Evolutionary conservation across 352 stramenopile genomes (phyloP), one percentile per base, ranked within the genome.

Genomic region (Pythium scleroteichum): DNA sequence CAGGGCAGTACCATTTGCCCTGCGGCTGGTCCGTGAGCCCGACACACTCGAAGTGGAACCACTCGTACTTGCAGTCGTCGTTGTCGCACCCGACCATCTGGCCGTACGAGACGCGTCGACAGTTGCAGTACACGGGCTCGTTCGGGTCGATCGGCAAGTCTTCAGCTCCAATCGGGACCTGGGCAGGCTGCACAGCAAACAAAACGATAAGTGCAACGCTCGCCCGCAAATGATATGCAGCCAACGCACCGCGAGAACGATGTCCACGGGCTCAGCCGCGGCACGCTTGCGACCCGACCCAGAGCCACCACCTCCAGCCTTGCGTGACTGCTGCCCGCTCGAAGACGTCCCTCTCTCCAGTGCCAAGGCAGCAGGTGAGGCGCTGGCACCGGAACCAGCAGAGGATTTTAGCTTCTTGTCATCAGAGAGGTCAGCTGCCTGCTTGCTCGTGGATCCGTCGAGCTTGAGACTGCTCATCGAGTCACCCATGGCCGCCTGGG

Each of bases 1-100:
- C 82, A 19, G 78, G 75, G 62, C 85, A 95, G 68, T 92, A 95
- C 85, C 85, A 95, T 35, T 83, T 89, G 60, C 83, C 85, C 2
- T 78, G 70, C 19, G 85, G 85, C 62, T 95, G 85, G 42, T 95
- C 83, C 33, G 79, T 89, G 51, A 97, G 78, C 9, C 86, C 85
- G 16, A 97, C 88, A 62, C 88, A 97, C 61, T 88, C 75, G 56
- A 96, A 96, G 69, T 97, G 88, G 68, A 96, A 97, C 88, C 88
- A 97, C 67, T 96, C 88, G 73, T 94, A 96, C 72, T 96, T 93
- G 83, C 90, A 97, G 68, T 94, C 87, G 68, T 95, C 85, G 55
- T 97, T 96, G 71, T 97, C 90, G 59, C 90, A 97, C 59, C 88
- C 90, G 14, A 97, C 85, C 90, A 97, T 97, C 53, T 97, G 85